These are phyloP conservation scores for Geotrichum europaeum DNA, from an alignment of 1,139 yeast genomes.

Conservation along the genomic window DNA sequence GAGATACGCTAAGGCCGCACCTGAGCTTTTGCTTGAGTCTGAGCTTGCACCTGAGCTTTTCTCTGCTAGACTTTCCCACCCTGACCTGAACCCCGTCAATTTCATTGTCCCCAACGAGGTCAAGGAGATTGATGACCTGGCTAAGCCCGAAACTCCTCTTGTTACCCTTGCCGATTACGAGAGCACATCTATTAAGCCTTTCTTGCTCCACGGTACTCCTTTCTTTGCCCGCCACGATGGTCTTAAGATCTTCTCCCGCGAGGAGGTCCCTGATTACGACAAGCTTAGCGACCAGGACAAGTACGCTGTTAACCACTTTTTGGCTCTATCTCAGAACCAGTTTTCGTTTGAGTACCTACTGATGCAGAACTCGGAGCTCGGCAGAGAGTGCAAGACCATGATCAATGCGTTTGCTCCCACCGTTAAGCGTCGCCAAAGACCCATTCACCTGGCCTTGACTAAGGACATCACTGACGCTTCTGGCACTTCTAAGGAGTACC, in stretches of 20 bases:
- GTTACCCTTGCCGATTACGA: slow-evolving; percentile 74
- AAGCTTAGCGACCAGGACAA: slow-evolving; percentile 64
- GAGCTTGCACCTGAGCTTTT: slow-evolving; percentile 41
- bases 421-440: slow-evolving; percentile 36
- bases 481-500: slow-evolving; percentile 57
- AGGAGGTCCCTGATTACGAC: slow-evolving; percentile 68
- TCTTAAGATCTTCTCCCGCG: slow-evolving; percentile 69
- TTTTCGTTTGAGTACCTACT: slow-evolving; percentile 77
- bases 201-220: slow-evolving; percentile 70
- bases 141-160: slow-evolving; percentile 7
- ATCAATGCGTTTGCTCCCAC: slow-evolving; percentile 52
- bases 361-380: slow-evolving; percentile 49
- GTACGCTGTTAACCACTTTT: slow-evolving; percentile 78
- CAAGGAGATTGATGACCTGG: slow-evolving; percentile 19
- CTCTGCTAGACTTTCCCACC: slow-evolving; percentile 67
- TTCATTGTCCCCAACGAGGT: slow-evolving; percentile 47
- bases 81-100: slow-evolving; percentile 89
- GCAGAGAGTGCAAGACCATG: slow-evolving; percentile 30
- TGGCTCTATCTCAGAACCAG: slow-evolving; percentile 85
- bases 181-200: slow-evolving; percentile 72
- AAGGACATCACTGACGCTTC: slow-evolving; percentile 39
- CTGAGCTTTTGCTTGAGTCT: slow-evolving; percentile 38
- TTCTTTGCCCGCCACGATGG: slow-evolving; percentile 82
- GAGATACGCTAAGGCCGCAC: slow-evolving; percentile 50
- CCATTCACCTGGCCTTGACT: slow-evolving; percentile 45